Percentiles rank a stretch among this genome's conserved stretches.
Conservation (phyloP, 2,329 filamentous ascomycete genomes). For the Chrysoporthe austroafricana region DNA sequence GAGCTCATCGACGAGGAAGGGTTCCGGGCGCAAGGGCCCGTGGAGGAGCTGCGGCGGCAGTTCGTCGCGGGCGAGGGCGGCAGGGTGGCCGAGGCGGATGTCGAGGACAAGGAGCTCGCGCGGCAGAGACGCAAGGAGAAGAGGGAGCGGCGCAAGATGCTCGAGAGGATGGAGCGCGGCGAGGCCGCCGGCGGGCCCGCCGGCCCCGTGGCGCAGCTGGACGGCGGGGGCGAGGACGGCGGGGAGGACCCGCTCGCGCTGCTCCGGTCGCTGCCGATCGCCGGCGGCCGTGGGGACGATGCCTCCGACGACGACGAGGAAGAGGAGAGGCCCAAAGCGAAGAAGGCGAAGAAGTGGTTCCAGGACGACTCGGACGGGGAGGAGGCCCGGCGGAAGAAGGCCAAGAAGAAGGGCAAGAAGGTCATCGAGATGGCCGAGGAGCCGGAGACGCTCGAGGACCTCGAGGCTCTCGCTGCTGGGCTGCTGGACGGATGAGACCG, state of each 20-base stretch:
- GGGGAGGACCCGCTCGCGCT: slow-evolving; percentile 61
- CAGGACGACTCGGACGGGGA: slow-evolving; percentile 65
- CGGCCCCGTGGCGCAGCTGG: slow-evolving; percentile 37
- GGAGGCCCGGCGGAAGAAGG: slow-evolving; percentile 46
- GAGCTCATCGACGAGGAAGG: slow-evolving; percentile 84
- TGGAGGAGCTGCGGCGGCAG: slow-evolving; percentile 73
- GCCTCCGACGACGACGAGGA: slow-evolving; percentile 32
- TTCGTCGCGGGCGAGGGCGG: slow-evolving; percentile 79
- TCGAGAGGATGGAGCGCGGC: slow-evolving; percentile 59
- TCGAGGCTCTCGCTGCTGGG: slow-evolving; percentile 76
- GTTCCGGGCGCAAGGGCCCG: slow-evolving; percentile 75
- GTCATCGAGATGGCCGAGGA: slow-evolving; percentile 67
- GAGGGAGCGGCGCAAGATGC: slow-evolving; percentile 71
- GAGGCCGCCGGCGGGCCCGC: slow-evolving; percentile 38
- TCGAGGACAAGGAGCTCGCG: slow-evolving; percentile 79
- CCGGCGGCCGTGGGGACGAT: slow-evolving; percentile 17
- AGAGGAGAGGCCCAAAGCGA: slow-evolving; percentile 58
- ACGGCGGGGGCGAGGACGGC: slow-evolving; percentile 38
- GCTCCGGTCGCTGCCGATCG: slow-evolving; percentile 59
- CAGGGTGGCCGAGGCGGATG: slow-evolving; percentile 74
- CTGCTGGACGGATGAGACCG: slow-evolving; percentile 57
- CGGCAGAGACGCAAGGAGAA: slow-evolving; percentile 80
- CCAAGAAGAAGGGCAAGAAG: slow-evolving; percentile 53
- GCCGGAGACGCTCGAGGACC: slow-evolving; percentile 78
- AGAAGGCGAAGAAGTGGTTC: slow-evolving; percentile 73